Base-by-base conservation (phyloP, 2,329 filamentous ascomycete species). In the Didymella segeticola region DNA sequence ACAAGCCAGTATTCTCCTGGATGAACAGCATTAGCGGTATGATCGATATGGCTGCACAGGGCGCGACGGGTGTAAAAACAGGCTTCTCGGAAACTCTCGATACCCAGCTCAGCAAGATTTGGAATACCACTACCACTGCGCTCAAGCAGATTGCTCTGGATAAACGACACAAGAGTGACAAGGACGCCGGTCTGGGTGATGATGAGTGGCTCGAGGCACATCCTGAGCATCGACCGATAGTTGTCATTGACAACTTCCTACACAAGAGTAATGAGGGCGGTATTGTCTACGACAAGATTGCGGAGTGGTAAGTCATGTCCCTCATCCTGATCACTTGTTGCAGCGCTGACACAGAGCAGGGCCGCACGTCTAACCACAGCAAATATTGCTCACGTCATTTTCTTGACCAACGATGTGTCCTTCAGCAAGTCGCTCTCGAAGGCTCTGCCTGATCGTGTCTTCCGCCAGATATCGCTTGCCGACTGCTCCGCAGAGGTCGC, bases 31-130 rank as follows among this genome's bases (percentile, higher is more conserved):
- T 98, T 61, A 96, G 90, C 75, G 96, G 92, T 71, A 85, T 97
- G 77, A 82, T 96, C 60, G 95, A 98, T 65, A 83, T 98, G 30
- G 95, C 93, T 19, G 91, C 95, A 1, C 93, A 97, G 72, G 90
- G 93, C 64, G 95, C 95, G 11, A 96, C 93, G 17, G 93, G 93
- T 11, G 90, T 96, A 53, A 97, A 98, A 76, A 90, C 92, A 5
- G 93, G 93, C 7, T 96, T 98, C 70, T 96, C 91, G 0, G 93
- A 97, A 71, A 97, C 92, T 0, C 79, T 97, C 23, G 93, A 97
- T 69, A 88, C 89, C 0, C 93, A 98, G 66, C 78, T 98, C 14
- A 86, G 84, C 71, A 96, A 97, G 76, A 96, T 98, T 42, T 86
- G 91, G 76, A 89, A 91, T 66, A 96, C 90, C 29, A 91, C 93